These are phyloP conservation scores for Boletus reticuloceps DNA, from an alignment of 768 basidiomycete genomes.

Conservation along the genomic window DNA sequence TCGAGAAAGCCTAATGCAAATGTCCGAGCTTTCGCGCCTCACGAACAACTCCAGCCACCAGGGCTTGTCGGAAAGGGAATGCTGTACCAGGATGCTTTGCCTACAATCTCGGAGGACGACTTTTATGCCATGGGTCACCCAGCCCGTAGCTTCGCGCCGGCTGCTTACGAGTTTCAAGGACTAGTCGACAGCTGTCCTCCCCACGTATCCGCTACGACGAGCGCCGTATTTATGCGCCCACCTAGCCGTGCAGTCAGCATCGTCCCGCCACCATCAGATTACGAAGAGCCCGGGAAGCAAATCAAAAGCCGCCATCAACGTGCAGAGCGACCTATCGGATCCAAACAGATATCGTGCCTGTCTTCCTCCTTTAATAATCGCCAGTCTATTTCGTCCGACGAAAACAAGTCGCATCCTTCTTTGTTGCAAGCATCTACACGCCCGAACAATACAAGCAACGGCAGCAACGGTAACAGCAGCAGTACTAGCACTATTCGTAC, in stretches of 20 bases:
- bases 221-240: slow-evolving; percentile 17
- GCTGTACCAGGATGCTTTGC: slow-evolving; percentile 19
- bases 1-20: slow-evolving; percentile 7
- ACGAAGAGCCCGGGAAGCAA: slow-evolving; percentile 16
- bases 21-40: slow-evolving; percentile 4
- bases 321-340: slow-evolving; percentile 1
- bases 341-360: background rate
- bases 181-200: background rate
- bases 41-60: background rate
- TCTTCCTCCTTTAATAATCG: slow-evolving; percentile 5
- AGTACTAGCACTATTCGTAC: slow-evolving; percentile 20
- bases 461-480: slow-evolving; percentile 20
- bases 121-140: slow-evolving; percentile 29
- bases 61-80: slow-evolving; percentile 3
- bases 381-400: slow-evolving; percentile 3
- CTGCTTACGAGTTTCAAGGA: slow-evolving; percentile 1
- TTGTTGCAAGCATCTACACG: slow-evolving; percentile 19
- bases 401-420: slow-evolving; percentile 7
- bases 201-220: background rate
- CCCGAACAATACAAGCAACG: slow-evolving; percentile 22
- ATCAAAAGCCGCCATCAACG: slow-evolving; percentile 10
- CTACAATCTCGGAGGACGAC: slow-evolving; percentile 36
- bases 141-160: slow-evolving; percentile 2
- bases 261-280: slow-evolving; percentile 25
- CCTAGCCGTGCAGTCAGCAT: slow-evolving; percentile 32